phyloP scores from a whole-genome alignment of 1,284 basidiomycete genomes.

The Apiotrichum gamsii region DNA sequence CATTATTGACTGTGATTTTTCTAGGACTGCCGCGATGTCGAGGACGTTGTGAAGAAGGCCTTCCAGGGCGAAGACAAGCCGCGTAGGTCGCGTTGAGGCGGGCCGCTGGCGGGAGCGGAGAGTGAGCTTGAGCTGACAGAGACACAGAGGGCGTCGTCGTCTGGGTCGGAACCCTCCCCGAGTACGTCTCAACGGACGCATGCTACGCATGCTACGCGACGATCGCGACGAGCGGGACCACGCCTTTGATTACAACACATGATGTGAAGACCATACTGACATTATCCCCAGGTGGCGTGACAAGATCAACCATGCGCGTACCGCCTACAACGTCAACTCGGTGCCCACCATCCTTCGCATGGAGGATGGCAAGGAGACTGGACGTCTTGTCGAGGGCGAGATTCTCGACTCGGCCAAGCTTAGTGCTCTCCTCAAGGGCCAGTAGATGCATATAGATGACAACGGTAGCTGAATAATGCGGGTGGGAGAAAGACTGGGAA shows the following conservation, averaged over 20 bases:
- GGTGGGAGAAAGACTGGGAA: too few species aligned
- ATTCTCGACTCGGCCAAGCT: slow-evolving; percentile 45
- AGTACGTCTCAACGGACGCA: slow-evolving; percentile 55
- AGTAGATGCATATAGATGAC: not conserved
- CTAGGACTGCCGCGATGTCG: slow-evolving; percentile 68
- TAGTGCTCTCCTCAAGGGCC: slow-evolving; percentile 18
- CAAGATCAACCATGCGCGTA: slow-evolving; percentile 58
- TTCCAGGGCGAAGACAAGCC: slow-evolving; percentile 57
- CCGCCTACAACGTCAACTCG: slow-evolving; percentile 57
- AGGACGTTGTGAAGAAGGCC: slow-evolving; percentile 55
- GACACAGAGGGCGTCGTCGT: slow-evolving; percentile 58
- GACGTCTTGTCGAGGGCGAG: slow-evolving; percentile 57
- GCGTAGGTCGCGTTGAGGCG: slow-evolving; percentile 28
- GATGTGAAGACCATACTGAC: too few species aligned
- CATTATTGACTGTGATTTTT: too few species aligned
- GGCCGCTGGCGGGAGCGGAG: too few species aligned
- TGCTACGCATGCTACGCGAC: too few species aligned
- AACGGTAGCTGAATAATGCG: too few species aligned
- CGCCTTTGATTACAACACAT: too few species aligned
- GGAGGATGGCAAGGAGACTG: slow-evolving; percentile 55
- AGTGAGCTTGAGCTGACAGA: slow-evolving; percentile 1
- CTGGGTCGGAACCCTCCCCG: slow-evolving; percentile 63
- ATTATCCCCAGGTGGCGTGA: slow-evolving; percentile 58
- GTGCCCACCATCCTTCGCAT: slow-evolving; percentile 69
- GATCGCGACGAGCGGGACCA: too few species aligned